These are phyloP conservation scores for Ogataea glucozyma DNA, from an alignment of 805 yeast genomes.

Conservation along the genomic window DNA sequence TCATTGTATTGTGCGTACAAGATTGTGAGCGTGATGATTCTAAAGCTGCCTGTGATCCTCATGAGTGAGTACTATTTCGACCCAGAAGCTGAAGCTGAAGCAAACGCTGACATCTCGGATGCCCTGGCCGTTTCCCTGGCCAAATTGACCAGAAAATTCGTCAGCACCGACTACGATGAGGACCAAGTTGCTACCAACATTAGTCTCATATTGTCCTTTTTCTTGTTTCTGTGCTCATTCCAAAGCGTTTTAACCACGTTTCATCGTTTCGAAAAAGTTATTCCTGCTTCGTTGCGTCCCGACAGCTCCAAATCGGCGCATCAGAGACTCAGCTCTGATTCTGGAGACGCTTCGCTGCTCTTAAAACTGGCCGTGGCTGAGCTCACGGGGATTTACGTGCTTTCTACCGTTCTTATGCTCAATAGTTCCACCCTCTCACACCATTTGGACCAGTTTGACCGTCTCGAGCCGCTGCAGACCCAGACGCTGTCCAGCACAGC, in stretches of 20 bases:
- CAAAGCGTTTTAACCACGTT: slow-evolving; percentile 65
- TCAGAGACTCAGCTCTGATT: not conserved
- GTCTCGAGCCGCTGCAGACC: slow-evolving; percentile 5
- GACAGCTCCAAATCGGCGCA: slow-evolving; percentile 6
- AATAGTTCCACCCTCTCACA: slow-evolving; percentile 48
- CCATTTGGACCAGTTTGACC: slow-evolving; percentile 42
- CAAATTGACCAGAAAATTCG: slow-evolving; percentile 35
- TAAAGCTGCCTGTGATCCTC: slow-evolving; percentile 41
- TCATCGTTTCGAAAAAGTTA: slow-evolving; percentile 43
- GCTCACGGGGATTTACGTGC: slow-evolving; percentile 49
- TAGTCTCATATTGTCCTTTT: slow-evolving; percentile 55
- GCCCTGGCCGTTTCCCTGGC: slow-evolving; percentile 53
- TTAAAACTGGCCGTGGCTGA: slow-evolving; percentile 43
- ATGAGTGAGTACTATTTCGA: slow-evolving; percentile 17
- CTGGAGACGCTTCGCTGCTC: slow-evolving; percentile 14
- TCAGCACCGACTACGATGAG: slow-evolving; percentile 34
- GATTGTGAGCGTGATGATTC: slow-evolving; percentile 41
- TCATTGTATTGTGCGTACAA: slow-evolving; percentile 53
- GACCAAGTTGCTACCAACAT: slow-evolving; percentile 46
- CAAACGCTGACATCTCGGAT: slow-evolving; percentile 34
- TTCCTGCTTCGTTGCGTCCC: slow-evolving; percentile 16
- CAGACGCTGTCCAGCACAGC: slow-evolving; percentile 19
- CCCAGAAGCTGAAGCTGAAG: not conserved
- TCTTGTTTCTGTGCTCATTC: slow-evolving; percentile 60
- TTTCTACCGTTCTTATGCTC: slow-evolving; percentile 52